Conservation (phyloP, 2,329 filamentous ascomycete genomes). For the Monosporascus sp. region DNA sequence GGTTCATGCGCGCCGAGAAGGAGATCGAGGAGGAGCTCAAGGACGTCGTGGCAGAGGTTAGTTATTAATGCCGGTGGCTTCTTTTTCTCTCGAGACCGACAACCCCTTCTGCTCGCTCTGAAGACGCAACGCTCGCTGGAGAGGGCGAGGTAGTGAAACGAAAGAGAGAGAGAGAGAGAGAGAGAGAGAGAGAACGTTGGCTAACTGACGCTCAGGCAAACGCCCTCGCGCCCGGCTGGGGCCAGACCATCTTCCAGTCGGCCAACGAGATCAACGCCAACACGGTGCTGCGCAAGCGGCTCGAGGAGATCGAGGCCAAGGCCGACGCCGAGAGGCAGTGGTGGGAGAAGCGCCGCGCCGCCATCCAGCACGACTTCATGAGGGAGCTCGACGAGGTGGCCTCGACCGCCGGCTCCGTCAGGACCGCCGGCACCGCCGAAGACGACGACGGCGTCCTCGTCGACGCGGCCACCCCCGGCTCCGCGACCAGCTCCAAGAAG, state of each 20-base stretch:
- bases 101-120: too few species aligned
- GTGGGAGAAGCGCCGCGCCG: constrained; percentile 81
- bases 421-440: constrained; percentile 63
- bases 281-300: constrained; percentile 64
- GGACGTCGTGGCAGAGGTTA: constrained; percentile 88
- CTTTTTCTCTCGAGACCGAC: too few species aligned
- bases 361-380: constrained; percentile 72
- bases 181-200: background rate
- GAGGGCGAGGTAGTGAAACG: too few species aligned
- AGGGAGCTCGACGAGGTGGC: constrained; percentile 69
- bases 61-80: constrained; percentile 13
- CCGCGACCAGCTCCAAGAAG: constrained; percentile 25
- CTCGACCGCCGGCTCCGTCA: constrained; percentile 44
- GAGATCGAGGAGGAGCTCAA: constrained; percentile 95
- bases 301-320: constrained; percentile 71
- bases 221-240: constrained; percentile 82
- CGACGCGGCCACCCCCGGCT: constrained; percentile 43
- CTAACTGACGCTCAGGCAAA: constrained; percentile 61
- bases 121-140: too few species aligned
- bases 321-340: constrained; percentile 72
- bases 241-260: constrained; percentile 91
- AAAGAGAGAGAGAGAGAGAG: too few species aligned
- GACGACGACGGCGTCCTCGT: constrained; percentile 76
- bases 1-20: constrained; percentile 87
- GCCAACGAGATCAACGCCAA: constrained; percentile 95